Evolutionary conservation across 176 grass and related monocot species (phyloP), one percentile per base, ranked within the genome.

Genomic region (Poa annua): DNA sequence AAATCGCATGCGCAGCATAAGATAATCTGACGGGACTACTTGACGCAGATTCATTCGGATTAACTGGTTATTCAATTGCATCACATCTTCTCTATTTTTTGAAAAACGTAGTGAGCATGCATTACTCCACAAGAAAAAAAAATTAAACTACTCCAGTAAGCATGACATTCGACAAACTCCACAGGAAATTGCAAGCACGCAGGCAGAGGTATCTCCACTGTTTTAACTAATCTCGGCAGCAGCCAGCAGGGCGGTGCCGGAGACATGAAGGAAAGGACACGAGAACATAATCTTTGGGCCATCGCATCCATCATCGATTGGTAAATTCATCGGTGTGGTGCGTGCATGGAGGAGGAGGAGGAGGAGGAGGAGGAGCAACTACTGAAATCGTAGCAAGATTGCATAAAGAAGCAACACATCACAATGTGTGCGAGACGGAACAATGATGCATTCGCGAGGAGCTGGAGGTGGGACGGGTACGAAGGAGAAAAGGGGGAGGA

Each of bases 321-420:
- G 11, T 61, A 78, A 77, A 42, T 59, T 59, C 3, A 42, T n/a
- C 68, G 68, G n/a, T 1, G 13, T 25, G 4, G 53, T 10, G 41
- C 13, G n/a, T 26, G 12, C 35, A 26, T 42, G 51, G 16, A 17
- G 75, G 10, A 73, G 44, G 14, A 54, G 29, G 48, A 41, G 5
- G n/a, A n/a, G 51, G 16, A 17, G 75, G 10, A 73, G 44, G 14
- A 54, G 29, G 48, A 41, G 5, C 36, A 35, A 9, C 25, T 26
- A 75, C 16, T 75, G 48, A 6, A 78, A 14, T 26, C 38, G 12
- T 42, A 62, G 76, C 55, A 62, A 78, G 36, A 78, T 78, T 44
- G 15, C 76, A 26, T 29, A 26, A 45, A 26, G 38, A 60, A 62
- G 55, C 1, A 78, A 29, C 5, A 38, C 1, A 78, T 19, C 5